Evolutionary conservation across 768 basidiomycete species (phyloP), one percentile per base, ranked within the genome.

Genomic region (Galerina sulciceps): DNA sequence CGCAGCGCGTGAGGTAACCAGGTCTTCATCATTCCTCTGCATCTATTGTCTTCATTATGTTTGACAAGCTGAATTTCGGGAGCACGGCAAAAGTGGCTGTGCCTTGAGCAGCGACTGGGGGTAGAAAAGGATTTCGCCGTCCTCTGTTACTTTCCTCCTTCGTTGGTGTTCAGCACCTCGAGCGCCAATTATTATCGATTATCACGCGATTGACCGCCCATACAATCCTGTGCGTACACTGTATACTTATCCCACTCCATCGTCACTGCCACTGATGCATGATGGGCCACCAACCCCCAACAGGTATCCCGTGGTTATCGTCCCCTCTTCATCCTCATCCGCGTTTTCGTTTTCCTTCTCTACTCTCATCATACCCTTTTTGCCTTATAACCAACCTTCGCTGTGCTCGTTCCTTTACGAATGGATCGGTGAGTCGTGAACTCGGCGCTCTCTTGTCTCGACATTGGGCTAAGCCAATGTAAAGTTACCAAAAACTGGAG

Each of bases 401-500:
- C 36, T 14, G 20, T 43, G 23, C 15, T 13, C 34, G 1, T 41
- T 43, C 47, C 44, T 36, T 31, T 45, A 50, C 18, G 55, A 47
- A 81, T 84, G 82, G 82, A 82, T 63, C 78, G 80, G 81, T 82
- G 59, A 50, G 65, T 60, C 34, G 26, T 50, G 47, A 17, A 36
- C 10, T 22, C 38, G n/a, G 15, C 26, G 4, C 9, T 36, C 26
- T 49, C n/a, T 45, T 34, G 17, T 34, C 34, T 50, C 53, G 17
- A 40, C 42, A 34, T 46, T 45, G 47, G 51, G 15, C 41, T 36
- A 14, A 41, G 40, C 42, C 43, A 31, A 17, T 45, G 31, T 45
- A 44, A 22, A 96, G 96, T 69, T 98, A 98, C 76, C 90, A 93
- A 62, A 97, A 96, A 84, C 87, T 98, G 66, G 96, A 98, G 81